Evolutionary conservation across 176 grass and related monocot genomes (phyloP).

Genomic region (Avena atlantica): DNA sequence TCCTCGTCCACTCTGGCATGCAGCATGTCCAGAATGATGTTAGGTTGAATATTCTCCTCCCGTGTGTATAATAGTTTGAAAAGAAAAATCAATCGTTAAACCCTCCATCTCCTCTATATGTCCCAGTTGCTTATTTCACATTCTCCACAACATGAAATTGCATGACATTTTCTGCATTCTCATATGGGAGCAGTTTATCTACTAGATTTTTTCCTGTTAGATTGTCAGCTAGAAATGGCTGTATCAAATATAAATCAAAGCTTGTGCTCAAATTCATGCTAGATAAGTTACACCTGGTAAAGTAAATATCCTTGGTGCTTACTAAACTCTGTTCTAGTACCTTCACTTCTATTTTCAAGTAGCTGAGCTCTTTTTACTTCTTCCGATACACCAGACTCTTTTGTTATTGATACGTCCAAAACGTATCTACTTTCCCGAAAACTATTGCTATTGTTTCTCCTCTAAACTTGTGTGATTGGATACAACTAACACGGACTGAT

Average conservation of each 20-base stretch:
- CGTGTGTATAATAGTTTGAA: too few species aligned
- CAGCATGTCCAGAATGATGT: too few species aligned
- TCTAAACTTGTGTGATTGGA: too few species aligned
- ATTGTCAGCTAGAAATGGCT: neutral
- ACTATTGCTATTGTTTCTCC: too few species aligned
- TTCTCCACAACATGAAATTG: neutral
- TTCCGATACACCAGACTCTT: neutral
- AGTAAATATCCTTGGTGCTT: neutral
- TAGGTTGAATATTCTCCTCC: too few species aligned
- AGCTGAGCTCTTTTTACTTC: neutral
- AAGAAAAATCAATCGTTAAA: too few species aligned
- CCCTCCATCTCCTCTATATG: neutral
- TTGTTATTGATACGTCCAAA: neutral
- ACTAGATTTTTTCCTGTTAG: neutral
- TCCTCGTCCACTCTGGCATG: too few species aligned
- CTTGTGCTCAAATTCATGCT: neutral
- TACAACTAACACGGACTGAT: too few species aligned
- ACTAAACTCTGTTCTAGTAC: neutral
- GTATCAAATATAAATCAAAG: neutral
- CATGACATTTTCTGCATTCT: neutral
- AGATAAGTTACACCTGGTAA: neutral
- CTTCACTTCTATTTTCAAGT: neutral
- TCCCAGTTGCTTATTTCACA: neutral
- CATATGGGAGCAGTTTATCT: neutral
- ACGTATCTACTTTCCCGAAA: too few species aligned